phyloP scores from a whole-genome alignment of 2,329 filamentous ascomycete species.

The Pseudopyricularia javanii region DNA sequence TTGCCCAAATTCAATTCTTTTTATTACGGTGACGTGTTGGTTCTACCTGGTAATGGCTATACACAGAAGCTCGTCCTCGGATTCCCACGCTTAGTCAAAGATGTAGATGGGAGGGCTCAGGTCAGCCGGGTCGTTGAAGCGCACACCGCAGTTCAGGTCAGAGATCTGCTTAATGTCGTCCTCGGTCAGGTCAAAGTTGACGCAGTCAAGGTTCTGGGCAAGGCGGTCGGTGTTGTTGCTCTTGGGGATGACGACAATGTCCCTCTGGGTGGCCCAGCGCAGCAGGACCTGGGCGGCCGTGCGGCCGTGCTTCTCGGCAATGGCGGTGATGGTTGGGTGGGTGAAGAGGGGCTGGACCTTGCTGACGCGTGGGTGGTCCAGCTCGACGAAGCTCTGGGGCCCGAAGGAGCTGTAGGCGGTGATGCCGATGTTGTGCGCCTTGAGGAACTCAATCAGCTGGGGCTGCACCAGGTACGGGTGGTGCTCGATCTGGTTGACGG shows the following conservation, averaged over 20 bases:
- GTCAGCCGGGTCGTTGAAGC: slow-evolving; percentile 44
- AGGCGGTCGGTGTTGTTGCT: slow-evolving; percentile 39
- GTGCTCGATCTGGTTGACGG: slow-evolving; percentile 53
- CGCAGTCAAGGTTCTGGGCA: slow-evolving; percentile 42
- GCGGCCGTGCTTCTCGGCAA: slow-evolving; percentile 59
- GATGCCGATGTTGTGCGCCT: slow-evolving; percentile 43
- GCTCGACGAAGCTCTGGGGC: slow-evolving; percentile 45
- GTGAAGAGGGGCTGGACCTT: slow-evolving; percentile 13
- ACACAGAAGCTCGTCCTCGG: not conserved
- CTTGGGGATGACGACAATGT: slow-evolving; percentile 68
- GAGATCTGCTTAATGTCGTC: slow-evolving; percentile 43
- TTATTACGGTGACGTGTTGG: no score
- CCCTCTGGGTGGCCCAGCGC: slow-evolving; percentile 75
- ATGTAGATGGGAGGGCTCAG: slow-evolving; percentile 5
- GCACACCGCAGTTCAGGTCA: slow-evolving; percentile 35
- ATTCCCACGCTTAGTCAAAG: slow-evolving; percentile 3
- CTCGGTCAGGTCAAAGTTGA: slow-evolving; percentile 37
- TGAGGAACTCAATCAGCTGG: slow-evolving; percentile 40
- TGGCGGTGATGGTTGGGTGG: slow-evolving; percentile 40
- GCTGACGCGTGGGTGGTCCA: slow-evolving; percentile 60
- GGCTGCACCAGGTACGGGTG: slow-evolving; percentile 55
- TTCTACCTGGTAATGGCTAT: no score
- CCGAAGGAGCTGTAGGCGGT: slow-evolving; percentile 59
- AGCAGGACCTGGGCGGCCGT: slow-evolving; percentile 71
- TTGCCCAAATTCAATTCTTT: no score